Percentiles rank a stretch among this genome's conserved stretches.
Conservation (phyloP, 164 flowering plant genomes). For the Aristolochia contorta region DNA sequence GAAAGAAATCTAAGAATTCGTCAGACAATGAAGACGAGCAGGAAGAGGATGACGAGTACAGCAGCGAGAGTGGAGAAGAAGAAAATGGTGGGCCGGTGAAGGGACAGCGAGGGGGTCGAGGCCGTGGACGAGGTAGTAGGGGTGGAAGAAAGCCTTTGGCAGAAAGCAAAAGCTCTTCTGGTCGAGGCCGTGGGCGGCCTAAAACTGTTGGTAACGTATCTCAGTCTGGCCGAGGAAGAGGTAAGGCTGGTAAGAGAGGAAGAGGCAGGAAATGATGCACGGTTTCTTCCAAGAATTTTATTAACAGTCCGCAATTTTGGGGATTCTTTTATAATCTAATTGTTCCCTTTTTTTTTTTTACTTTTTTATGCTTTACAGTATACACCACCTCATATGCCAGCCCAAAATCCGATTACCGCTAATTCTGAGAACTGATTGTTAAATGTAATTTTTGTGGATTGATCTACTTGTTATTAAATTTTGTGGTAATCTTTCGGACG, state of each 20-base stretch:
- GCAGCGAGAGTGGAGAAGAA: constrained; percentile 25
- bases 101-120: constrained; percentile 33
- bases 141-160: constrained; percentile 23
- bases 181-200: constrained; percentile 59
- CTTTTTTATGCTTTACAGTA: not conserved
- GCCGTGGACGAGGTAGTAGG: constrained; percentile 43
- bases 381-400: not conserved
- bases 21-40: constrained; percentile 62
- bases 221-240: constrained; percentile 28
- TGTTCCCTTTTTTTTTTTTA: not conserved
- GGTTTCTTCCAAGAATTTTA: constrained; percentile 5
- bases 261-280: constrained; percentile 41
- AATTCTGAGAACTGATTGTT: not conserved
- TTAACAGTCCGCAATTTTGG: not conserved
- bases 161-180: constrained; percentile 25
- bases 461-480: not conserved
- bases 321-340: too few species aligned
- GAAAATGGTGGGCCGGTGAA: constrained; percentile 32
- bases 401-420: not conserved
- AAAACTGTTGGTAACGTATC: constrained; percentile 25
- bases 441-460: not conserved
- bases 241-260: constrained; percentile 49
- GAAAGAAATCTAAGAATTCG: constrained; percentile 45
- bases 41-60: constrained; percentile 18
- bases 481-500: too few species aligned